Conservation (phyloP, 73 alveolate species). For the Tetrahymena thermophila region DNA sequence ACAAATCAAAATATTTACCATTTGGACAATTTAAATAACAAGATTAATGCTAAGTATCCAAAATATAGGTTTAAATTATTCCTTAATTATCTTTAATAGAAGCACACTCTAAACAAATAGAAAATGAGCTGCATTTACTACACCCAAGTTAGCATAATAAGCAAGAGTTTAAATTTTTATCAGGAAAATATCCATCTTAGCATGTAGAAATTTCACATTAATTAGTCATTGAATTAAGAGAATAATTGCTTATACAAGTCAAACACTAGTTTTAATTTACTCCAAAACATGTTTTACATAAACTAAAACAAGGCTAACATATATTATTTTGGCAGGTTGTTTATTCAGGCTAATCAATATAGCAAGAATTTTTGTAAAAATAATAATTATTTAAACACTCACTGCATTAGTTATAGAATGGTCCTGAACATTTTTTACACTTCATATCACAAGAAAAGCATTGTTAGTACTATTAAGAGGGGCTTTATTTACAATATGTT, state of each 20-base stretch:
- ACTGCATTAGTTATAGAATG: neutral
- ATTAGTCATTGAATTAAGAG: neutral
- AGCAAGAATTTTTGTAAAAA: neutral
- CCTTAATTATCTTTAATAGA: neutral
- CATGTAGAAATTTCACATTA: neutral
- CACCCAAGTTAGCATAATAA: neutral
- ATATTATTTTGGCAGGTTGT: neutral
- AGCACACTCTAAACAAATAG: neutral
- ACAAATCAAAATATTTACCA: neutral
- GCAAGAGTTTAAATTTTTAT: neutral
- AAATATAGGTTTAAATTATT: neutral
- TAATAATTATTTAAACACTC: neutral
- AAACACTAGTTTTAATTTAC: neutral
- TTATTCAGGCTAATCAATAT: neutral
- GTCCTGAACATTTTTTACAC: neutral
- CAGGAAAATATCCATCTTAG: neutral
- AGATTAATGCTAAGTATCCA: neutral
- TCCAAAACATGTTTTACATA: neutral
- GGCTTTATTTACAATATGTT: neutral
- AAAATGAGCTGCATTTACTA: neutral
- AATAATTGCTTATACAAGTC: neutral
- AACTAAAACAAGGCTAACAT: neutral
- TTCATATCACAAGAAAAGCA: neutral
- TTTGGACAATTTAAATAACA: neutral
- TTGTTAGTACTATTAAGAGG: neutral